phyloP scores from a whole-genome alignment of 345 rosid genomes.

The Camelina neglecta region DNA sequence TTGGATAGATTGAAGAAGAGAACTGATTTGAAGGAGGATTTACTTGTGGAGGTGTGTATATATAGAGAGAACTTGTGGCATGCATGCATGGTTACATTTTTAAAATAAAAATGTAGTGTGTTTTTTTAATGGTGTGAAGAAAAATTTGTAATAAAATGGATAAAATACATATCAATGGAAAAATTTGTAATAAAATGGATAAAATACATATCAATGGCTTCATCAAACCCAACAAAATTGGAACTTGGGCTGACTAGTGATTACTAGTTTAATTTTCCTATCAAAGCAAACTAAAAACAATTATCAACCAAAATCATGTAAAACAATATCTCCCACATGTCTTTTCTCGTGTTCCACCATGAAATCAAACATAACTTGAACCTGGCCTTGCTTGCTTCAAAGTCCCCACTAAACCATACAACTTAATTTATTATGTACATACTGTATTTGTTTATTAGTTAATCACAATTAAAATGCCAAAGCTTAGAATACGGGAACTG shows the following conservation, averaged over 20 bases:
- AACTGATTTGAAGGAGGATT: constrained; percentile 14
- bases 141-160: constrained; percentile 6
- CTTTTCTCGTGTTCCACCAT: constrained; percentile 43
- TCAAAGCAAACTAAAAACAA: constrained; percentile 1
- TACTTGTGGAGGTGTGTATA: constrained; percentile 28
- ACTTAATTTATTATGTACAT: constrained; percentile 2
- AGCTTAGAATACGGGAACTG: constrained; percentile 24
- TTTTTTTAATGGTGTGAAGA: too few relatives aligned
- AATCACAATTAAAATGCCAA: constrained; percentile 25
- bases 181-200: constrained; percentile 1
- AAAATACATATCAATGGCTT: constrained; percentile 11
- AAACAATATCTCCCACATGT: constrained; percentile 46
- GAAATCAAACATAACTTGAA: constrained; percentile 44
- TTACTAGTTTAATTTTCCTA: constrained; percentile 9
- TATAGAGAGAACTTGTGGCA: constrained; percentile 25
- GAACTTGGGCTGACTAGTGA: constrained; percentile 32
- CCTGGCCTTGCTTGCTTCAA: constrained; percentile 41
- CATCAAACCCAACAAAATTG: constrained; percentile 36
- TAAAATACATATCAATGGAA: neutral
- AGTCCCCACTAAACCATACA: constrained; percentile 27
- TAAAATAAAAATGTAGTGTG: too few relatives aligned
- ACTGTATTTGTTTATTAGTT: neutral
- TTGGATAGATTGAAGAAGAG: neutral
- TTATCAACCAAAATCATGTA: constrained; percentile 17
- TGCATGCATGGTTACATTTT: constrained; percentile 30